These are phyloP conservation scores for Paramecium sonneborni DNA, from an alignment of 73 alveolate genomes.

Conservation along the genomic window DNA sequence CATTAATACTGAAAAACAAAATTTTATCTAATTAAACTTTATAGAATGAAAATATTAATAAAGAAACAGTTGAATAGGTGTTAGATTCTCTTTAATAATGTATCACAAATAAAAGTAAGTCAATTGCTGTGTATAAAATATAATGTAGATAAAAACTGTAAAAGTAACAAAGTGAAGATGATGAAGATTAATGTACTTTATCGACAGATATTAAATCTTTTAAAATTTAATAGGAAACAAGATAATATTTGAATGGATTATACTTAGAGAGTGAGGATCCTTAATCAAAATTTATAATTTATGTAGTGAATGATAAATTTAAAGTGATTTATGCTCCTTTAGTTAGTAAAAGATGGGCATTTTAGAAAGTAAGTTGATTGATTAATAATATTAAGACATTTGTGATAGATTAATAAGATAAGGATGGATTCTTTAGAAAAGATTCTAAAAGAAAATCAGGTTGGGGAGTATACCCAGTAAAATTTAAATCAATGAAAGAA, in stretches of 20 bases:
- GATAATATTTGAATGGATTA: not conserved
- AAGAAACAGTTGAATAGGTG: not conserved
- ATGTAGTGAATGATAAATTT: not conserved
- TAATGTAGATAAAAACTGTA: not conserved
- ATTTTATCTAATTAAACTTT: not conserved
- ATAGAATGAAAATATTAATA: not conserved
- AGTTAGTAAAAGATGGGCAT: slow-evolving; percentile 20
- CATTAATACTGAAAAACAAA: not conserved
- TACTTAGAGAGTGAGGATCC: slow-evolving; percentile 31
- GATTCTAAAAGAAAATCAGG: slow-evolving; percentile 26
- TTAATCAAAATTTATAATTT: not conserved
- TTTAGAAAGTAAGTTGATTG: not conserved
- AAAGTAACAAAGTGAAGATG: not conserved
- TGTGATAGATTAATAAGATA: slow-evolving; percentile 27
- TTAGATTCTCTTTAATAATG: not conserved
- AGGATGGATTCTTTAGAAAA: slow-evolving; percentile 9
- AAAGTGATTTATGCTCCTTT: slow-evolving; percentile 20
- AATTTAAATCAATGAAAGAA: slow-evolving; percentile 4
- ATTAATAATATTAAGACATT: not conserved
- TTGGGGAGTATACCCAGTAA: slow-evolving; percentile 30
- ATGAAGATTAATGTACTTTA: not conserved
- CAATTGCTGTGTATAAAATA: not conserved
- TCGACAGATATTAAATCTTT: not conserved
- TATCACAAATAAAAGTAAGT: not conserved
- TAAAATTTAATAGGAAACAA: not conserved